Conservation (phyloP, 2,329 filamentous ascomycete species). For the Teratosphaeria epicoccoides region DNA sequence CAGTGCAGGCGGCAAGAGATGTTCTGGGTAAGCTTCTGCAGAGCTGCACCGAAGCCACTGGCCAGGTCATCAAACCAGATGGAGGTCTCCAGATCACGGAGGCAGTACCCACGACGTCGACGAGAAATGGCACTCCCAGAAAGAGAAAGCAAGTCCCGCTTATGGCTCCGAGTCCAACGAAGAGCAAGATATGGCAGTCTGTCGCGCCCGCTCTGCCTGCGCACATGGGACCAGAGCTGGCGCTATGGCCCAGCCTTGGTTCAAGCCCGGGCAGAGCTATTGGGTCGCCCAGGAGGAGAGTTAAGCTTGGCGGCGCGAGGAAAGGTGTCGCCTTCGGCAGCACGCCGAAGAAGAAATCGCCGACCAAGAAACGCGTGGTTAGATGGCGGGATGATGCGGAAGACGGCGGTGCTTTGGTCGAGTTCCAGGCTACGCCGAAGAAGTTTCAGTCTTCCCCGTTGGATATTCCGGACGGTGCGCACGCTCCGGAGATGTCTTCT, state of each 20-base stretch:
- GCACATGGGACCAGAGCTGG: constrained; percentile 15
- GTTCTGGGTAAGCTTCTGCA: constrained; percentile 70
- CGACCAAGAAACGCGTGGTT: constrained; percentile 62
- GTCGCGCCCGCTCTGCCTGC: constrained; percentile 14
- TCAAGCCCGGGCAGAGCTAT: constrained; percentile 40
- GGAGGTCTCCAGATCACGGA: constrained; percentile 54
- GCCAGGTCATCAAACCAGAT: constrained; percentile 85
- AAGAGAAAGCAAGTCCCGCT: constrained; percentile 46
- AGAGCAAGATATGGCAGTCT: constrained; percentile 31
- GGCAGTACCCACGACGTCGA: constrained; percentile 50
- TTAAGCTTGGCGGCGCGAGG: constrained; percentile 47
- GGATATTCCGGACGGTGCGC: constrained; percentile 5
- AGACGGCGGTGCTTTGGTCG: constrained; percentile 64
- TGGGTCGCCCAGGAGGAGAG: constrained; percentile 66
- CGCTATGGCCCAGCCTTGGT: constrained; percentile 4
- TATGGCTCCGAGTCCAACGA: constrained; percentile 38
- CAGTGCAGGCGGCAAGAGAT: constrained; percentile 65
- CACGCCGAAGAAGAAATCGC: constrained; percentile 48
- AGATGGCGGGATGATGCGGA: constrained; percentile 89
- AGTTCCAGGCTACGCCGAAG: constrained; percentile 84
- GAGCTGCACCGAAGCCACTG: constrained; percentile 60
- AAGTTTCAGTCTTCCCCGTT: constrained; percentile 52
- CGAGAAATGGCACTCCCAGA: constrained; percentile 65
- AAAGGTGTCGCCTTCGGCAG: constrained; percentile 51
- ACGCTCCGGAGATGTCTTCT: constrained; percentile 14